These are phyloP conservation scores for Trichoderma harzianum DNA, from an alignment of 2,329 filamentous ascomycete genomes.

Conservation along the genomic window DNA sequence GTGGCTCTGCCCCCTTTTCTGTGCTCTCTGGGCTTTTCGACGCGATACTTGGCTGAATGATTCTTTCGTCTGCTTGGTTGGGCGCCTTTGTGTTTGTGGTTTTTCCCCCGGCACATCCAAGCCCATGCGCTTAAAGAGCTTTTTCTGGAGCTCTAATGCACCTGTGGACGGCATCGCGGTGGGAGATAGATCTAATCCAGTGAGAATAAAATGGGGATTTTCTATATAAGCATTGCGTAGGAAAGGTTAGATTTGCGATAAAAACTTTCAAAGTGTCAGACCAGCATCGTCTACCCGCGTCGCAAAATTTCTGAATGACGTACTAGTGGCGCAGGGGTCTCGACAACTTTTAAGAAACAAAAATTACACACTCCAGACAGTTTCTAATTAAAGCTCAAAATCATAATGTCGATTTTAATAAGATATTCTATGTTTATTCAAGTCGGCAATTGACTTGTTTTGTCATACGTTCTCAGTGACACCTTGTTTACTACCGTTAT, in stretches of 20 bases:
- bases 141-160: constrained; percentile 35
- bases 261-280: not conserved
- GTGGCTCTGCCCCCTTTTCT: constrained; percentile 51
- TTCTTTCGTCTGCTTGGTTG: constrained; percentile 19
- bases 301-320: constrained; percentile 2
- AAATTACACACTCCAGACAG: not conserved
- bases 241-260: not conserved
- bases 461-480: not conserved
- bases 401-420: not conserved
- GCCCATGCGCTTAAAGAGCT: constrained; percentile 38
- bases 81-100: constrained; percentile 9
- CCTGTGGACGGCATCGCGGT: constrained; percentile 25
- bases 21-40: constrained; percentile 61
- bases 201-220: not conserved
- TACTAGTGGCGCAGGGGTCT: not conserved
- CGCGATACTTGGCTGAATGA: constrained; percentile 56
- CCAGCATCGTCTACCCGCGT: not conserved
- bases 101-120: constrained; percentile 29
- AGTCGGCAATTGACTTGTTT: not conserved
- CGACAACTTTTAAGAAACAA: not conserved
- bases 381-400: not conserved
- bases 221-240: not conserved
- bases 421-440: not conserved
- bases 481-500: not conserved
- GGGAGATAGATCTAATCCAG: not conserved